Conservation (phyloP, 1,284 basidiomycete genomes). For the Ganoderma meredithae region DNA sequence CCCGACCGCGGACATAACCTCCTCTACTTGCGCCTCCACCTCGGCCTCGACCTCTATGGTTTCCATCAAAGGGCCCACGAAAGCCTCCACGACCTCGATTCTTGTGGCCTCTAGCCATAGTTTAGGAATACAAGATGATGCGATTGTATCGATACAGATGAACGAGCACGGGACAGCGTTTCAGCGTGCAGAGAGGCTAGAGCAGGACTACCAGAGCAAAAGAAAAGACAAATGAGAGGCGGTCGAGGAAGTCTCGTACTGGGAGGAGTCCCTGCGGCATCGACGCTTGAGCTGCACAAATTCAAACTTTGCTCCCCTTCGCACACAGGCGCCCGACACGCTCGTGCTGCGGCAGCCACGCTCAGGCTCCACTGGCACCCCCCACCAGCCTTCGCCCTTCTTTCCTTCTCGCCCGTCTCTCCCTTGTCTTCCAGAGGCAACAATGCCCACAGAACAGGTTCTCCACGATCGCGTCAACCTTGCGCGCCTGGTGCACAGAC, state of each 20-base stretch:
- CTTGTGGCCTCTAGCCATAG: slow-evolving; percentile 38
- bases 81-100: slow-evolving; percentile 34
- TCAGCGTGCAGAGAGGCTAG: neutral
- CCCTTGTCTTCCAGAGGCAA: neutral
- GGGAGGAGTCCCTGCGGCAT: slow-evolving; percentile 11
- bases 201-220: neutral
- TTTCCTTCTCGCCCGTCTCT: neutral
- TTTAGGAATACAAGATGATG: slow-evolving; percentile 29
- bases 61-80: slow-evolving; percentile 22
- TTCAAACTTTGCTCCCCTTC: neutral
- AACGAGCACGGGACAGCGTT: neutral
- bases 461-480: slow-evolving; percentile 76
- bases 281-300: neutral
- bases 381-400: neutral
- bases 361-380: neutral
- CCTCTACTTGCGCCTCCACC: slow-evolving; percentile 38
- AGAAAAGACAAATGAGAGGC: neutral
- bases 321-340: neutral
- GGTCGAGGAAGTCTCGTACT: neutral
- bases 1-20: slow-evolving; percentile 35
- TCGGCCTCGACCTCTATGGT: slow-evolving; percentile 29
- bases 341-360: neutral
- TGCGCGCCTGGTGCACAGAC: slow-evolving; percentile 61
- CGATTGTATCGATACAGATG: slow-evolving; percentile 26
- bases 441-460: slow-evolving; percentile 45